Base-by-base conservation (phyloP, 176 grass and related monocot species). In the Rhynchospora breviuscula region DNA sequence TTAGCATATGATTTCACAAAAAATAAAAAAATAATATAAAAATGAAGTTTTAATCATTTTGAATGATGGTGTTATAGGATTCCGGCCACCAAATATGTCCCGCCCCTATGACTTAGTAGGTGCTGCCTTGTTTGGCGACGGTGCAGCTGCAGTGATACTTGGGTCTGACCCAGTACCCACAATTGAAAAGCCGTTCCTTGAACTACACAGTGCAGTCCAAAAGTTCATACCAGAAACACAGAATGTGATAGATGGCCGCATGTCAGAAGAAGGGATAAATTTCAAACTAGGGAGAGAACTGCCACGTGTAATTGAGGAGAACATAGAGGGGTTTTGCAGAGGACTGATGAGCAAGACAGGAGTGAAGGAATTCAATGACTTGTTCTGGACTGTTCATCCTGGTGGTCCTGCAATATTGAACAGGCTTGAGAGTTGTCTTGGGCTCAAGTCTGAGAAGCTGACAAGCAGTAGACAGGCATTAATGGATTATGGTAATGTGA, bases 51-150 rank as follows among this genome's bases (percentile, higher is more conserved):
- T 44, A 9, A 13, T 44, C 11, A 63, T 21, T 45, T 46, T 80
- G 6, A 80, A 17, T 82, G 47, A 46, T 22, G 26, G 19, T 63
- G 84, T 92, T 84, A 53, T 93, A 72, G 95, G 95, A 14, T 98
- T 91, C 84, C 81, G 95, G 2, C 95, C 95, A 22, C 95, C 95
- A 10, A 93, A 90, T 56, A 59, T 83, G 66, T 78, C 89, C 58
- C 92, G 95, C 1, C 95, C 95, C 44, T 98, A 93, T 60, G 92
- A 94, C 84, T 87, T 98, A 52, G 92, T 98, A 6, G 95, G 90
- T 35, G 95, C 89, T 59, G 92, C 95, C 13, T 87, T 98, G 72
- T 98, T 98, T 74, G 92, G 92, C 59, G 92, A 98, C 59, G 92
- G 92, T 23, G 90, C 95, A 31, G 90, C 92, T 67, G 95, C 95